Conservation (phyloP, 2,329 filamentous ascomycete genomes). For the Botrytis byssoidea region DNA sequence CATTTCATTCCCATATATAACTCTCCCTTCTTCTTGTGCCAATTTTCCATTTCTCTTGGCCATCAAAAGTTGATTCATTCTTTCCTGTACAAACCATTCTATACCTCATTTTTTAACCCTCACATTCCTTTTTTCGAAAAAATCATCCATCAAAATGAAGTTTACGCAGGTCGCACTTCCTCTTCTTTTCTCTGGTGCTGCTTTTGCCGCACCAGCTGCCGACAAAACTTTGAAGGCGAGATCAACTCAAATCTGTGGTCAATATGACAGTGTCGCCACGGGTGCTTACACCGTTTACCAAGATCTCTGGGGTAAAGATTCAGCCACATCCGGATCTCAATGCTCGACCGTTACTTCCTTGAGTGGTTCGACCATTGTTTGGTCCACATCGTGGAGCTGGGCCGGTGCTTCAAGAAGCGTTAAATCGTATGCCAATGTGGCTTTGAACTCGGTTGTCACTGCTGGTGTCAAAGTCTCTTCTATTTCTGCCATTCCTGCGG, state of each 20-base stretch:
- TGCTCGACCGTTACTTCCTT: slow-evolving; percentile 42
- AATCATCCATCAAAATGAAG: slow-evolving; percentile 19
- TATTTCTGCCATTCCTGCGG: slow-evolving; percentile 42
- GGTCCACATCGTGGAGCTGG: slow-evolving; percentile 46
- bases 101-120: neutral
- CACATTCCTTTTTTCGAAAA: neutral
- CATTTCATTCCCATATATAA: slow-evolving; percentile 4
- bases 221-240: neutral
- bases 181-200: slow-evolving; percentile 17
- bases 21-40: neutral
- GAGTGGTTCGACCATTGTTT: slow-evolving; percentile 39
- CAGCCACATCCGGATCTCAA: slow-evolving; percentile 32
- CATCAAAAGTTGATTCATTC: neutral
- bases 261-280: slow-evolving; percentile 31
- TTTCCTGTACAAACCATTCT: neutral
- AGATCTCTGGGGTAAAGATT: slow-evolving; percentile 30
- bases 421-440: slow-evolving; percentile 46
- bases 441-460: slow-evolving; percentile 40
- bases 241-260: slow-evolving; percentile 28
- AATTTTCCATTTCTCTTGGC: neutral
- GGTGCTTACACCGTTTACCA: slow-evolving; percentile 44
- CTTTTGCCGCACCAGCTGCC: slow-evolving; percentile 14
- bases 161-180: slow-evolving; percentile 23
- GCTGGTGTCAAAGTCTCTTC: slow-evolving; percentile 38
- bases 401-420: slow-evolving; percentile 40